Base-by-base conservation (phyloP, 2,329 filamentous ascomycete genomes). In the Epichloe hybrida region DNA sequence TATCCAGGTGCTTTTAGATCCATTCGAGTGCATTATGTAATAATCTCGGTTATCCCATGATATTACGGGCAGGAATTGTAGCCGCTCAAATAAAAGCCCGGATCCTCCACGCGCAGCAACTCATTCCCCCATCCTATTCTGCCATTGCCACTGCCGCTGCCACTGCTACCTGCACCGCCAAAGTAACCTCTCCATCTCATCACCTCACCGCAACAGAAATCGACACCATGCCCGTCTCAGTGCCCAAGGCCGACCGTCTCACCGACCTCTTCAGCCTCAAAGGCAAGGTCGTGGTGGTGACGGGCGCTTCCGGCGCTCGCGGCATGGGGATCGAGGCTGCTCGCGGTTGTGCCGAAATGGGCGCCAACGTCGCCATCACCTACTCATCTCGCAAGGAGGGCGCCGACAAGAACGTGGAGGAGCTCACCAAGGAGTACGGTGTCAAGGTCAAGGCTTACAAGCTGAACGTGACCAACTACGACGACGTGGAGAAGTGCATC, bases 261-360 rank as follows among this genome's bases (percentile, higher is more conserved):
- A 65, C 73, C 56, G 83, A 83, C 62, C 77, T 87, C 58, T 83
- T 88, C 69, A 84, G 80, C 59, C 72, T 87, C 54, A 84, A 84
- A 68, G 82, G 83, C 59, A 84, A 84, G 67, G 84, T 84, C 48
- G 79, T 84, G 57, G 78, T 87, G 58, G 72, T 88, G 54, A 83
- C 82, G 4, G 84, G 84, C 52, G 82, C 82, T 12, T 84, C 79
- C 36, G 81, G 81, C 9, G 77, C 86, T 51, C 79, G 77, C 37
- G 84, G 84, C 54, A 86, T 87, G 66, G 84, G 84, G 54, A 76
- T 85, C 31, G 77, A 81, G 53, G 80, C 85, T 8, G 83, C 82
- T 15, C 74, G 82, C n/a, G 82, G 78, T 37, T 76, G 80, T 48
- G 83, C 83, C 46, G 84, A 88, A 68, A 78, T 84, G 61, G 84